Evolutionary conservation across 2,329 filamentous ascomycete species (phyloP), one percentile per base, ranked within the genome.

Genomic region (Fonsecaea pugnacius): DNA sequence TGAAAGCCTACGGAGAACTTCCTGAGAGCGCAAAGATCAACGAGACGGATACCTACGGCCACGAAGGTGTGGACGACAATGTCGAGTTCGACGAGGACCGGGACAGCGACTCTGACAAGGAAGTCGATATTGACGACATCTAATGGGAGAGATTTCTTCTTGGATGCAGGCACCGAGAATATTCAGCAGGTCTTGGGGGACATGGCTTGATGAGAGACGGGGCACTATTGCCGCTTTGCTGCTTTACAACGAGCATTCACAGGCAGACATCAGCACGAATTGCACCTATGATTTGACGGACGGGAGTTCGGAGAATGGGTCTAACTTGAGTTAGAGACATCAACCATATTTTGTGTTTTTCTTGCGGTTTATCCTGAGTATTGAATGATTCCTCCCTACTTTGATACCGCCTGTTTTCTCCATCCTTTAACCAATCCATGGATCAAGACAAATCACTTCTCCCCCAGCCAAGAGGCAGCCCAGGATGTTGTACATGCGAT

Each of bases 21-120:
- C 95, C 95, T 72, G 95, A 98, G 83, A 91, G 88, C 75, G 95
- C 95, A 78, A 98, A 98, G 90, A 99, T 99, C 87, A 99, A 99
- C 87, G 95, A 99, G 87, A 96, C 92, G 70, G 95, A 98, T 80
- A 96, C 92, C 54, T 96, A 90, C 75, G 87, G 91, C 75, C 91
- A 93, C 79, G 91, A 93, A 78, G 93, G 92, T 79, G 90, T 96
- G 78, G 94, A 95, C 79, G 92, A 96, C 82, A 95, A 95, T 82
- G 96, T 99, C 84, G 95, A 98, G 83, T 98, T 98, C 84, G 95
- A 96, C 82, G 93, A 98, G 79, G 94, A 96, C 79, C 84, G 89
- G 71, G 89, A 91, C 75, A 82, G 76, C 55, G 82, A 78, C 70
- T 83, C 78, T 64, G 83, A 81, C 74, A 85, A 84, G 69, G 87